Evolutionary conservation across 352 stramenopile genomes (phyloP), one percentile per base, ranked within the genome.

Genomic region (Phytophthora podocarpi): DNA sequence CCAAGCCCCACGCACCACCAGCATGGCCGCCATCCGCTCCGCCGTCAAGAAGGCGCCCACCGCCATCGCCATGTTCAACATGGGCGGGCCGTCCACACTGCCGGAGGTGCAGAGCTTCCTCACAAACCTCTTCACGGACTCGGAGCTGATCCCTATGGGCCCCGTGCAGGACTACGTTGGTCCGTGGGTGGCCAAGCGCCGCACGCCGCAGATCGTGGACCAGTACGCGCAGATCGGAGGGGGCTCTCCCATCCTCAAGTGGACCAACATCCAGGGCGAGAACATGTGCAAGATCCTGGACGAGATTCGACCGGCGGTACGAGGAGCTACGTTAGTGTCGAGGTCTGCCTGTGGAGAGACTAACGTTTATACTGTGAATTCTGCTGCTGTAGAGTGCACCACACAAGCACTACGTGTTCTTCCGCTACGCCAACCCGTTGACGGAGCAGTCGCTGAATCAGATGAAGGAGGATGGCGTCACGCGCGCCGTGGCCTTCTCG

Each of bases 131-230:
- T 99, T 99, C 82, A 93, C 89, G 32, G 97, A 99, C 80, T 92
- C 95, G 5, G 97, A 99, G 70, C 99, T 99, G 69, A 99, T 99
- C 72, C 95, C 96, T 15, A 95, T 99, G 54, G 97, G 97, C 12
- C 68, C 68, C 7, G 61, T 96, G 41, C 86, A 99, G 59, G 61
- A 89, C 27, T 74, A 88, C 10, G 80, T 99, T 7, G 83, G 82
- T 9, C 80, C 78, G 4, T 89, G 80, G 53, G 66, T 95, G 53
- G 83, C 82, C 43, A 89, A 91, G 67, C 79, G 82, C 62, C 85
- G 97, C 37, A 97, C 97, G 32, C 97, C 97, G 6, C 97, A 98
- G 75, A 98, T 97, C 60, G 81, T 84, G 26, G 87, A 95, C 36
- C 97, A 98, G 42, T 99, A 99, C 69, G 89, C 95, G 51, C 89